These are phyloP conservation scores for Lachnellula occidentalis DNA, from an alignment of 2,329 filamentous ascomycete genomes.

Conservation along the genomic window DNA sequence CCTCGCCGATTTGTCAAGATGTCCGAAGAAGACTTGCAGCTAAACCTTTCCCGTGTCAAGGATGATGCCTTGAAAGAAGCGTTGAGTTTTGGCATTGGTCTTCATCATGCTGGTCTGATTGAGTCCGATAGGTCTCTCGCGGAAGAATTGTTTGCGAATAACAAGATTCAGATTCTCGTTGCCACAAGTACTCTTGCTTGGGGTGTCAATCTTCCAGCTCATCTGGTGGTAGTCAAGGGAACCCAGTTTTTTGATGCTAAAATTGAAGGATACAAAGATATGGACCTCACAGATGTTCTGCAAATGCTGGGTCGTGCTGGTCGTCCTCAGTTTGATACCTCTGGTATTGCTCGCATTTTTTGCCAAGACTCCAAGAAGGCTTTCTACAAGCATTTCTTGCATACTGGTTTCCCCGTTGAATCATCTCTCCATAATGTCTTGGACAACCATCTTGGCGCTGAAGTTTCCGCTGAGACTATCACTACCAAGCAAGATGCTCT, in stretches of 20 bases:
- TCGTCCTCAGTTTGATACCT: conserved; percentile 92
- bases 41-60: conserved; percentile 85
- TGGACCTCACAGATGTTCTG: conserved; percentile 96
- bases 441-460: conserved; percentile 93
- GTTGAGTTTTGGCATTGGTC: conserved; percentile 92
- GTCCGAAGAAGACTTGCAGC: conserved; percentile 86
- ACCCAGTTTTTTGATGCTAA: conserved; percentile 98
- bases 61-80: conserved; percentile 90
- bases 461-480: conserved; percentile 90
- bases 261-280: conserved; percentile 94
- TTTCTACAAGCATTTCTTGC: conserved; percentile 98
- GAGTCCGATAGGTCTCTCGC: conserved; percentile 88
- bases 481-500: conserved; percentile 93
- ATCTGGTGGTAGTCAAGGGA: conserved; percentile 95
- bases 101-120: conserved; percentile 95
- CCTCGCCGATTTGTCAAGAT: conserved; percentile 88
- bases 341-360: conserved; percentile 93
- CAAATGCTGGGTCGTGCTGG: conserved; percentile 97
- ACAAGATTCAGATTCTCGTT: conserved; percentile 95
- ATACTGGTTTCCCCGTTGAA: conserved; percentile 96
- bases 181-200: conserved; percentile 95
- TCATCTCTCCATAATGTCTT: conserved; percentile 93
- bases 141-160: conserved; percentile 92
- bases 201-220: conserved; percentile 96
- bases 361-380: conserved; percentile 97